These are phyloP conservation scores for Rhodotorula sp. DNA, from an alignment of 1,284 basidiomycete species.

Conservation along the genomic window DNA sequence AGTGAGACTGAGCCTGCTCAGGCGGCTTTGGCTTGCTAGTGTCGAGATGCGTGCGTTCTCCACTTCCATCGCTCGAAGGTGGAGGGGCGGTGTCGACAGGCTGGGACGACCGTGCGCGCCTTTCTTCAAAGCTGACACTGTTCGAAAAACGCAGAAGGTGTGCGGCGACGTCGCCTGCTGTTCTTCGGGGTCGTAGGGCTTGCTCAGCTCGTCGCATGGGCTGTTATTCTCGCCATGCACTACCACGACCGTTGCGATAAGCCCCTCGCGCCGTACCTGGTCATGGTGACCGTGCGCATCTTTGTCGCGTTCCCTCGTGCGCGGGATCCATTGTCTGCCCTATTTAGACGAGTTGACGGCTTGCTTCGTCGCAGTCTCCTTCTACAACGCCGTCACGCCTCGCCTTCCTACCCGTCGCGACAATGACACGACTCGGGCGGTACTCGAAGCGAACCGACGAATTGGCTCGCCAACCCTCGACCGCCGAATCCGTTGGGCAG, in stretches of 20 bases:
- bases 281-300: slow-evolving; percentile 35
- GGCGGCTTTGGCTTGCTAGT: slow-evolving; percentile 1
- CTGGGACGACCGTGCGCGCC: background rate
- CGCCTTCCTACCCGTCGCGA: slow-evolving; percentile 10
- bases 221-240: slow-evolving; percentile 30
- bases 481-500: slow-evolving; percentile 20
- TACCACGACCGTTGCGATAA: slow-evolving; percentile 31
- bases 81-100: background rate
- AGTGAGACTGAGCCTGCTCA: slow-evolving; percentile 12
- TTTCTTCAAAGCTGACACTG: too few species aligned
- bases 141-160: slow-evolving; percentile 1
- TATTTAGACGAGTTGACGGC: too few species aligned
- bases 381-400: slow-evolving; percentile 33
- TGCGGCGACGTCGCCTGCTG: slow-evolving; percentile 7
- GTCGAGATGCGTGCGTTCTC: slow-evolving; percentile 12
- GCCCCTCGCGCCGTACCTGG: slow-evolving; percentile 37
- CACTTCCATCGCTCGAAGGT: background rate
- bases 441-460: slow-evolving; percentile 30
- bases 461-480: slow-evolving; percentile 33
- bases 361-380: slow-evolving; percentile 1
- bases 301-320: slow-evolving; percentile 34
- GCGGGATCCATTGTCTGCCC: background rate
- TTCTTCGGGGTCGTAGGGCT: slow-evolving; percentile 24
- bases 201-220: slow-evolving; percentile 38
- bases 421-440: slow-evolving; percentile 16